Conservation (phyloP, 2,329 filamentous ascomycete species). For the Pezicula neosporulosa region DNA sequence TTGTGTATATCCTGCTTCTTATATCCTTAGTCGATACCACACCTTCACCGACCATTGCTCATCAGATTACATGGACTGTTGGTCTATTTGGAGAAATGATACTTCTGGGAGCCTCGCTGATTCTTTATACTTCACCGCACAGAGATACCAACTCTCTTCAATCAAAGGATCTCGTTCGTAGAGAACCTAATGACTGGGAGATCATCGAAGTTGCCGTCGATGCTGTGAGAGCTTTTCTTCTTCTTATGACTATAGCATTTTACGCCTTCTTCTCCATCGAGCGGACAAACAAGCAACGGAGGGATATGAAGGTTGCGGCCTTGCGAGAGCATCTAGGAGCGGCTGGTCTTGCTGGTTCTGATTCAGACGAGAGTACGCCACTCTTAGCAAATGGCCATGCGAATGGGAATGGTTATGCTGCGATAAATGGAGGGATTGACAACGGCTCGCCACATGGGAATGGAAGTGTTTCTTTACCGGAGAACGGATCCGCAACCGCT, state of each 20-base stretch:
- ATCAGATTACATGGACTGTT: slow-evolving; percentile 76
- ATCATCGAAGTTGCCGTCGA: slow-evolving; percentile 64
- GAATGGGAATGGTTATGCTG: slow-evolving; percentile 26
- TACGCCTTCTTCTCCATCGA: slow-evolving; percentile 51
- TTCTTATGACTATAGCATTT: slow-evolving; percentile 50
- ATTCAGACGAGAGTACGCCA: slow-evolving; percentile 56
- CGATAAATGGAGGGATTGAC: slow-evolving; percentile 35
- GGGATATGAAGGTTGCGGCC: slow-evolving; percentile 17
- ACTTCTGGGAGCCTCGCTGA: slow-evolving; percentile 66
- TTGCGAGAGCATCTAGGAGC: slow-evolving; percentile 27
- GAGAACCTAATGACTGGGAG: slow-evolving; percentile 49
- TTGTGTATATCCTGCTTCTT: slow-evolving; percentile 81
- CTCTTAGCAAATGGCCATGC: slow-evolving; percentile 47
- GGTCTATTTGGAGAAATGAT: slow-evolving; percentile 69
- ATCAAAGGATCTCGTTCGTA: slow-evolving; percentile 35
- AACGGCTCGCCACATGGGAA: slow-evolving; percentile 14
- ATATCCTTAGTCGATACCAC: slow-evolving; percentile 83
- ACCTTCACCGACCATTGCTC: slow-evolving; percentile 75
- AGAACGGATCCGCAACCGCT: slow-evolving; percentile 25
- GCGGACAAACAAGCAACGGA: slow-evolving; percentile 14
- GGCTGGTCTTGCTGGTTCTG: slow-evolving; percentile 24
- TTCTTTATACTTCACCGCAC: slow-evolving; percentile 66
- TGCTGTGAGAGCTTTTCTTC: slow-evolving; percentile 63
- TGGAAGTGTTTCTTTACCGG: slow-evolving; percentile 30
- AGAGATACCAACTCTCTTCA: slow-evolving; percentile 46